A percentile compares a stretch with the other conserved stretches of the same genome.
Evolutionary conservation across 352 stramenopile genomes (phyloP).

Genomic region (Globisporangium middletonii): DNA sequence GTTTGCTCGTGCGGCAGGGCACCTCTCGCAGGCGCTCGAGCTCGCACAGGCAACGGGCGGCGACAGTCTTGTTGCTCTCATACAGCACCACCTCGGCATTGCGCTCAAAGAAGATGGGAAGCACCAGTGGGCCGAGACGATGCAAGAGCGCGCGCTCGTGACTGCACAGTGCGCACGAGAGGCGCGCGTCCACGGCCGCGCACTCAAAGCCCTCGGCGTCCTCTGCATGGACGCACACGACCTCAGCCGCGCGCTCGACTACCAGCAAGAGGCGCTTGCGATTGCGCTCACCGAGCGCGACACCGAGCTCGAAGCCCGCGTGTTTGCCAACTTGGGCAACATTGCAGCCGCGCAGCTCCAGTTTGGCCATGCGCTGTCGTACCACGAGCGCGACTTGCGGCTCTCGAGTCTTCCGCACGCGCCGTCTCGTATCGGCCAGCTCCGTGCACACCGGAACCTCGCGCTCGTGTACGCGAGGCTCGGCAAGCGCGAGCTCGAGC

Average conservation of each 20-base stretch:
- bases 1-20: constrained; percentile 23
- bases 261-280: constrained; percentile 56
- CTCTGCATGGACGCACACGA: constrained; percentile 46
- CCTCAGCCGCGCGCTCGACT: constrained; percentile 34
- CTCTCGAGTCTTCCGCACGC: constrained; percentile 35
- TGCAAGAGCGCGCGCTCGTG: constrained; percentile 48
- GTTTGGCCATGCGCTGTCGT: constrained; percentile 51
- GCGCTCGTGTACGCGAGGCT: constrained; percentile 58
- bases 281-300: constrained; percentile 43
- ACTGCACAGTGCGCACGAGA: constrained; percentile 35
- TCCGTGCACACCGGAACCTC: constrained; percentile 65
- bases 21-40: constrained; percentile 35
- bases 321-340: constrained; percentile 78
- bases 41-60: constrained; percentile 15
- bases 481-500: constrained; percentile 29
- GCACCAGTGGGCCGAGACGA: constrained; percentile 24
- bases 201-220: constrained; percentile 60
- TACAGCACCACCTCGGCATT: constrained; percentile 66
- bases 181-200: constrained; percentile 36
- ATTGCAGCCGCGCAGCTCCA: constrained; percentile 45
- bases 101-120: constrained; percentile 58
- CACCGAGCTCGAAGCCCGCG: constrained; percentile 58
- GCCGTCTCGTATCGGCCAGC: constrained; percentile 41
- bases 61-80: constrained; percentile 29
- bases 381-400: constrained; percentile 53